Evolutionary conservation across 305 asterid genomes (phyloP).

Genomic region (Solanum hybrid): DNA sequence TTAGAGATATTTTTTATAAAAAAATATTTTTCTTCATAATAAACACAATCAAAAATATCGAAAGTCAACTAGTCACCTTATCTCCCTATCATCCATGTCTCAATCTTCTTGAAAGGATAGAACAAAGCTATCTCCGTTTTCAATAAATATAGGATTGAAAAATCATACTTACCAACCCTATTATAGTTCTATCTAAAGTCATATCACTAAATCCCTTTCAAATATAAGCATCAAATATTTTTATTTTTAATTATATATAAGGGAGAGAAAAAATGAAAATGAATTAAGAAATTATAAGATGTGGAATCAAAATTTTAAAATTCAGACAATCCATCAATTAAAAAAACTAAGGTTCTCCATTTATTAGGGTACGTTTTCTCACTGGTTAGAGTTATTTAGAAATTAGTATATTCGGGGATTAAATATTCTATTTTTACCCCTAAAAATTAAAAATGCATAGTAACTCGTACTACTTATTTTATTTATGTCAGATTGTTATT

Average conservation of each 20-base stretch:
- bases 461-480: neutral
- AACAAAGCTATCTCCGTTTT: neutral
- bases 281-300: too few relatives aligned
- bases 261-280: too few relatives aligned
- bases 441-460: neutral
- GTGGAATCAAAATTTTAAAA: neutral
- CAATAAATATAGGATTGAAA: neutral
- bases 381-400: neutral
- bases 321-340: neutral
- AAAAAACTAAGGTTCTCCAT: fast-evolving
- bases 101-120: neutral
- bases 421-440: neutral
- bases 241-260: too few relatives aligned
- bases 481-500: neutral
- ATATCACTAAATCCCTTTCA: neutral
- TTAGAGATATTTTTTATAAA: neutral
- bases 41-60: neutral
- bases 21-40: neutral
- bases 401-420: neutral
- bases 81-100: neutral
- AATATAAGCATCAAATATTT: neutral
- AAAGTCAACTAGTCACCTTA: neutral
- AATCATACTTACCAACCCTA: neutral
- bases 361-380: neutral
- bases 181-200: neutral